Base-by-base conservation (phyloP, 768 basidiomycete genomes). In the Pleurotus citrinopileatus region DNA sequence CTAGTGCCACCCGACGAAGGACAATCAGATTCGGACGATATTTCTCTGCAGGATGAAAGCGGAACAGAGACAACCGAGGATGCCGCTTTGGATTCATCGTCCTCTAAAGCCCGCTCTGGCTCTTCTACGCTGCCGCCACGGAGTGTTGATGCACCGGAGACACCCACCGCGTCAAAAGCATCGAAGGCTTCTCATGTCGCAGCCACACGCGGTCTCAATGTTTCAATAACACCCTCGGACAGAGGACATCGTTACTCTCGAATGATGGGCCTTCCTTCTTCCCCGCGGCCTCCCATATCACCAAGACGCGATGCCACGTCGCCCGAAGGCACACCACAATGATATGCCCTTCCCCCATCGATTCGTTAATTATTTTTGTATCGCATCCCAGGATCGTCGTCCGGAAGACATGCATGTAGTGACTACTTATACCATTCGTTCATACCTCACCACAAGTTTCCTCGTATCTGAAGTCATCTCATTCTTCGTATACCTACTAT, bases 41-140 rank as follows among this genome's bases (percentile, higher is more conserved):
- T 78, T 53, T 87, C 86, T 3, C 63, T 82, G 20, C 79, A 83
- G 37, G 88, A 89, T 47, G 89, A 88, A 55, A 91, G 88, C 61
- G 87, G 84, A 25, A 80, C 85, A 32, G 90, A 91, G 60, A 81
- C 81, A 15, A 82, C 82, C 20, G 88, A 85, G 57, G 76, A 84
- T 43, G 69, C 66, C 17, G 77, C 76, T 36, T 64, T 70, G 22
- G 80, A 82, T 53, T 79, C 80, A 1, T 74, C 75, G 17, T 15
- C 48, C 22, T 22, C 48, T 37, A 37, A 51, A 36, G 6, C 34
- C 34, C 20, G 48, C 22, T 23, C 48, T 5, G 48, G 17, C 7
- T 34, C 29, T 36, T 37, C 34, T 10, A 17, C 45, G 25, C 45
- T 17, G 13, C 32, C 29, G 9, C 32, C 12, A 72, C 77, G 38